Conservation (phyloP, 495 filamentous ascomycete species). For the Aspergillus egyptiacus region DNA sequence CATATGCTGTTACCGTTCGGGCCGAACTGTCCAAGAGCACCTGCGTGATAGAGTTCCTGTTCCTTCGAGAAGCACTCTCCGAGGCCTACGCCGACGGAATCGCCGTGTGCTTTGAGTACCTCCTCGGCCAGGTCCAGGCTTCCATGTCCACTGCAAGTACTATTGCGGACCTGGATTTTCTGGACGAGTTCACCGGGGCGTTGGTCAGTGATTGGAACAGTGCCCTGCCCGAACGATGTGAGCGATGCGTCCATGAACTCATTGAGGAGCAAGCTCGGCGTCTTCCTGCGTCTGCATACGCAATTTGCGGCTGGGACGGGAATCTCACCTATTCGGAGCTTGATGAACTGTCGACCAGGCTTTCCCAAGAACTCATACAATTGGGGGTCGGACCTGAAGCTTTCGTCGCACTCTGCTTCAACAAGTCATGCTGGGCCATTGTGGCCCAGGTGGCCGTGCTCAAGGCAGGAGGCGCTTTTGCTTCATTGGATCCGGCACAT, state of each 20-base stretch:
- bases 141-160: conserved; percentile 5
- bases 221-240: conserved; percentile 22
- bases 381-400: conserved; percentile 25
- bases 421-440: conserved; percentile 37
- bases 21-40: not conserved
- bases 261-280: conserved; percentile 34
- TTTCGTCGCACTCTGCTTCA: conserved; percentile 39
- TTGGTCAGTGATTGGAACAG: conserved; percentile 38
- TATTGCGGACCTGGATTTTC: conserved; percentile 25
- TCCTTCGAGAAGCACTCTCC: not conserved
- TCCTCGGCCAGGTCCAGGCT: conserved; percentile 17
- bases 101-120: conserved; percentile 28
- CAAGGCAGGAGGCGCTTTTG: conserved; percentile 44
- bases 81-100: not conserved
- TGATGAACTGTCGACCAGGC: not conserved
- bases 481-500: conserved; percentile 39
- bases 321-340: not conserved
- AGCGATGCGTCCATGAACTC: conserved; percentile 45
- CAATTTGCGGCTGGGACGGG: conserved; percentile 22
- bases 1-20: not conserved
- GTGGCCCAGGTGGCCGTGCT: conserved; percentile 37
- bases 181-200: conserved; percentile 25
- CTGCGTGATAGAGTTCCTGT: not conserved
- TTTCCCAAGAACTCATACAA: not conserved
- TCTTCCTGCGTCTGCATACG: conserved; percentile 27